Conservation (phyloP, 441 rosid species). For the Euphorbia schlechtendalii region DNA sequence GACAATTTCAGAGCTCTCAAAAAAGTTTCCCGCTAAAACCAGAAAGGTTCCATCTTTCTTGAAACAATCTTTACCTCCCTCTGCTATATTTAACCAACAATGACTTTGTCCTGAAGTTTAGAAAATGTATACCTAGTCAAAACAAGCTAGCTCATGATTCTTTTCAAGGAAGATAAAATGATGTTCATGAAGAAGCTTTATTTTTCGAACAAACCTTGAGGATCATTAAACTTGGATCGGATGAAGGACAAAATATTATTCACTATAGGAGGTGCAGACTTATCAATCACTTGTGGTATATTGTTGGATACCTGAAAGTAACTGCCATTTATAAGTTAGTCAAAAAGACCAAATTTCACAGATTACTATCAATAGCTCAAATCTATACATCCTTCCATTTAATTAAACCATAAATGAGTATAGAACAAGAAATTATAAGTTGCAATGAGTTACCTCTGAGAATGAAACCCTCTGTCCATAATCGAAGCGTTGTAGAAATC, state of each 20-base stretch:
- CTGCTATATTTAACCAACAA: slow-evolving; percentile 66
- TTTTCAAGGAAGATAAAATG: not conserved
- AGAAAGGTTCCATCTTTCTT: slow-evolving; percentile 44
- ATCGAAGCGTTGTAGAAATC: slow-evolving; percentile 14
- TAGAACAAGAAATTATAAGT: not conserved
- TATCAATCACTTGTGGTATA: slow-evolving; percentile 32
- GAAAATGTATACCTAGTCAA: not conserved
- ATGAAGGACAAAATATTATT: slow-evolving; percentile 43
- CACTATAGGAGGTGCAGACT: slow-evolving; percentile 26
- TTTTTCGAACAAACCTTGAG: slow-evolving; percentile 42
- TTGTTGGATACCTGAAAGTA: slow-evolving; percentile 59
- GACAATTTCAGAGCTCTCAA: slow-evolving; percentile 26
- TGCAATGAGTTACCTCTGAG: slow-evolving; percentile 33
- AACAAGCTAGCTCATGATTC: no score
- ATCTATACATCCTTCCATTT: not conserved
- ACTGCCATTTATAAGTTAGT: slow-evolving; percentile 43
- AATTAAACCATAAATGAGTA: not conserved
- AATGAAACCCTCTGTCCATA: slow-evolving; percentile 21
- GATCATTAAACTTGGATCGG: slow-evolving; percentile 37
- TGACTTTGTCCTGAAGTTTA: slow-evolving; percentile 52
- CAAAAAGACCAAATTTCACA: not conserved
- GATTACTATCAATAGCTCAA: not conserved
- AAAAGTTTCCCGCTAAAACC: slow-evolving; percentile 48
- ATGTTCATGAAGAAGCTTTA: not conserved
- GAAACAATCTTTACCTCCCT: slow-evolving; percentile 30